Percentiles rank a stretch among this genome's conserved stretches.
These are phyloP conservation scores for Dothistroma septosporum DNA, from an alignment of 2,329 filamentous ascomycete genomes.

Conservation along the genomic window DNA sequence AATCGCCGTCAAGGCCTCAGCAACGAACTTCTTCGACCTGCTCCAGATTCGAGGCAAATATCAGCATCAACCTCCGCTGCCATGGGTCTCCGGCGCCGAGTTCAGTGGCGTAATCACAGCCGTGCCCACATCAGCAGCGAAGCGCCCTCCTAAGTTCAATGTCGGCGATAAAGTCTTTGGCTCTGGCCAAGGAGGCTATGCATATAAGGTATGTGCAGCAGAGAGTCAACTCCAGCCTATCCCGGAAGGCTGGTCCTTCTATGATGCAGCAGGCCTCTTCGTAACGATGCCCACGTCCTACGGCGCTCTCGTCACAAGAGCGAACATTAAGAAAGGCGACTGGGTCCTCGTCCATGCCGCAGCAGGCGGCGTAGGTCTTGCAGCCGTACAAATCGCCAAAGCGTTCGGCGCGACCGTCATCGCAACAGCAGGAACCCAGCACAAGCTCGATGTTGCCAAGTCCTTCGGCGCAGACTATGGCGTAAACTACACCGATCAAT, in stretches of 20 bases:
- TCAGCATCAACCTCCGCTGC: constrained; percentile 82
- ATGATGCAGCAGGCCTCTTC: constrained; percentile 82
- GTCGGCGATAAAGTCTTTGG: constrained; percentile 83
- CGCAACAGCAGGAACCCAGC: constrained; percentile 76
- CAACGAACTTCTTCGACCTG: constrained; percentile 96
- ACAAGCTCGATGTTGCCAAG: constrained; percentile 75
- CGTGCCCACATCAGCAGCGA: constrained; percentile 49
- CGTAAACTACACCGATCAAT: constrained; percentile 66
- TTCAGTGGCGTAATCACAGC: constrained; percentile 76
- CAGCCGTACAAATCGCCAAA: constrained; percentile 91
- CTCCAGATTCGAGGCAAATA: constrained; percentile 95
- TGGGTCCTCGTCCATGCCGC: constrained; percentile 88
- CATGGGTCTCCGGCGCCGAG: constrained; percentile 82
- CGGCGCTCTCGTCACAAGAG: constrained; percentile 73
- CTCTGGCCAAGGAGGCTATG: constrained; percentile 79
- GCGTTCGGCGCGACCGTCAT: constrained; percentile 89
- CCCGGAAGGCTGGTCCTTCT: constrained; percentile 75
- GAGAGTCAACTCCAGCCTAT: constrained; percentile 69
- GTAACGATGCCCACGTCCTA: constrained; percentile 91
- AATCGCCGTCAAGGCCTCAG: constrained; percentile 78
- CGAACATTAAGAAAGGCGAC: constrained; percentile 71
- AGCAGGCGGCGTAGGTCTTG: constrained; percentile 84
- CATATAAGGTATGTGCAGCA: constrained; percentile 64
- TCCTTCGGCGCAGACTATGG: constrained; percentile 80
- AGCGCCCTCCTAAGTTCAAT: constrained; percentile 57